These are phyloP conservation scores for Apiospora kogelbergensis DNA, from an alignment of 2,329 filamentous ascomycete species.

Conservation along the genomic window DNA sequence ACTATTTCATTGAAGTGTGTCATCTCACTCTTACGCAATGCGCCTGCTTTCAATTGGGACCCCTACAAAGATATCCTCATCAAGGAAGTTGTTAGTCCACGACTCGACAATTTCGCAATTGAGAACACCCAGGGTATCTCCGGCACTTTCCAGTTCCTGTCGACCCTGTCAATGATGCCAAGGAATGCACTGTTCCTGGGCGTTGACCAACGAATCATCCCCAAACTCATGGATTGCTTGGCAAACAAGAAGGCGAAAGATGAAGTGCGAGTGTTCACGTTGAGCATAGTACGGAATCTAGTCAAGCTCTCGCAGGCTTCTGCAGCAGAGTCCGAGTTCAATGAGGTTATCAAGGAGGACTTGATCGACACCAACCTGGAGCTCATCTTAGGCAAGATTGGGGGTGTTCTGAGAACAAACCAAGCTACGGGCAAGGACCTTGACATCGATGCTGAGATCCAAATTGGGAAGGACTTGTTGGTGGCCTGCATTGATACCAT, in stretches of 20 bases:
- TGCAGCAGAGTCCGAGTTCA: slow-evolving; percentile 55
- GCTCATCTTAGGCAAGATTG: slow-evolving; percentile 66
- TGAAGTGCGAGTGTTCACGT: slow-evolving; percentile 79
- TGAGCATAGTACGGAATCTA: slow-evolving; percentile 73
- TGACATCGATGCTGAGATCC: slow-evolving; percentile 10
- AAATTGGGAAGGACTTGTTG: slow-evolving; percentile 70
- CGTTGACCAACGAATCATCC: slow-evolving; percentile 62
- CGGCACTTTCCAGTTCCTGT: slow-evolving; percentile 75
- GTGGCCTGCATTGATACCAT: slow-evolving; percentile 78
- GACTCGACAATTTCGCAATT: slow-evolving; percentile 73
- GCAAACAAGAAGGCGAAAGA: slow-evolving; percentile 74
- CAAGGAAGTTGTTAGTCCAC: slow-evolving; percentile 71
- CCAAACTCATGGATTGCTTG: slow-evolving; percentile 71
- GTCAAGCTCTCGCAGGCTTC: slow-evolving; percentile 59
- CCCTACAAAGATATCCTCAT: slow-evolving; percentile 71
- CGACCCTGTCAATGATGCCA: slow-evolving; percentile 72
- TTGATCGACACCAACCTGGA: slow-evolving; percentile 59
- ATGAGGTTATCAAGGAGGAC: slow-evolving; percentile 54
- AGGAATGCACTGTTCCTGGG: slow-evolving; percentile 67
- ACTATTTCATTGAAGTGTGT: slow-evolving; percentile 81
- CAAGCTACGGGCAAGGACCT: slow-evolving; percentile 22
- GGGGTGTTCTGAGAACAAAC: slow-evolving; percentile 61
- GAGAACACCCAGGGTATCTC: slow-evolving; percentile 92
- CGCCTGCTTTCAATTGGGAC: slow-evolving; percentile 69
- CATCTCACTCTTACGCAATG: slow-evolving; percentile 73